Evolutionary conservation across 1,284 basidiomycete species (phyloP).

Genomic region (Farysia itapuensis): DNA sequence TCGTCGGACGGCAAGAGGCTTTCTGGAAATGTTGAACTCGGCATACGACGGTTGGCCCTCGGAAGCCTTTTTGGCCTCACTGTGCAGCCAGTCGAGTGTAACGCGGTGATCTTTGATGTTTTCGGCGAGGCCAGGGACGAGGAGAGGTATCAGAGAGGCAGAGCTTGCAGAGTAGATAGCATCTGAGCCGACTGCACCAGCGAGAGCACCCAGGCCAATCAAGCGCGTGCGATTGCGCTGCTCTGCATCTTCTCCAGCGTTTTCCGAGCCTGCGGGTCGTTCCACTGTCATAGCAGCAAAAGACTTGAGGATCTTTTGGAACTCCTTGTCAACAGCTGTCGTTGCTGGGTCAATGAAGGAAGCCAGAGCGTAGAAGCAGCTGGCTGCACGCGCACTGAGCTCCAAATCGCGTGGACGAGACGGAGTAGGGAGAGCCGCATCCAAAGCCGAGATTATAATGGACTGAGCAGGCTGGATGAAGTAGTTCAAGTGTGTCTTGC

Average conservation of each 20-base stretch:
- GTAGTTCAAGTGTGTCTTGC: slow-evolving; percentile 79
- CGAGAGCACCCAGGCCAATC: slow-evolving; percentile 80
- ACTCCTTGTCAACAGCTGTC: slow-evolving; percentile 67
- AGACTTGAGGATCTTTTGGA: slow-evolving; percentile 69
- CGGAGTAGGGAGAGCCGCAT: slow-evolving; percentile 63
- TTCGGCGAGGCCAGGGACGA: slow-evolving; percentile 74
- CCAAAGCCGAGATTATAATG: slow-evolving; percentile 72
- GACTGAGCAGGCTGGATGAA: slow-evolving; percentile 77
- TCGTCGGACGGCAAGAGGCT: slow-evolving; percentile 74
- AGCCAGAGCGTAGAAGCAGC: slow-evolving; percentile 86
- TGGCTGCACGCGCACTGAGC: slow-evolving; percentile 78
- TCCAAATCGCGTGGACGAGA: slow-evolving; percentile 70
- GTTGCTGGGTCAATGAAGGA: slow-evolving; percentile 77
- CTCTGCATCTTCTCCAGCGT: slow-evolving; percentile 25
- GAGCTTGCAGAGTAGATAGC: slow-evolving; percentile 80
- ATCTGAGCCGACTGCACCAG: slow-evolving; percentile 80
- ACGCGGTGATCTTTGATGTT: slow-evolving; percentile 68
- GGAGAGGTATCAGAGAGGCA: slow-evolving; percentile 70
- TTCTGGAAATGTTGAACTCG: slow-evolving; percentile 72
- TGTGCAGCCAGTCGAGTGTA: slow-evolving; percentile 68
- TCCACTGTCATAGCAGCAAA: slow-evolving; percentile 68
- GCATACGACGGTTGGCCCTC: slow-evolving; percentile 68
- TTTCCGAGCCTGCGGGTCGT: slow-evolving; percentile 11
- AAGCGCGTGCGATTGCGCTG: slow-evolving; percentile 70
- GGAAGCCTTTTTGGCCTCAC: slow-evolving; percentile 70